Base-by-base conservation (phyloP, 805 yeast genomes). In the Cyberlindnera euphorbiae region DNA sequence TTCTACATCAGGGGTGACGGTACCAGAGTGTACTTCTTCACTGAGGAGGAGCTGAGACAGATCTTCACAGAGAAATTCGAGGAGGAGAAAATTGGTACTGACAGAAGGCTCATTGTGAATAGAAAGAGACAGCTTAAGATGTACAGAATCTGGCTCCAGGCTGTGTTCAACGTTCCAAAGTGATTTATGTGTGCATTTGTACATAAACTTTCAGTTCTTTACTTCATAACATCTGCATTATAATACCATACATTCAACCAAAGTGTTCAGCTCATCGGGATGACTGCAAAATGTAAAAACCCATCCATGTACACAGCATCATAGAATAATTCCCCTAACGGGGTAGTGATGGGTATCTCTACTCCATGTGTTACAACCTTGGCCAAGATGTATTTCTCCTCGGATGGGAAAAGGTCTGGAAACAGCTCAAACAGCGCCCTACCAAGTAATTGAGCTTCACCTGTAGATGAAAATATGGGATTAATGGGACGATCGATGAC, bases 1-100 rank as follows among this genome's bases (percentile, higher is more conserved):
- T 93, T 93, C 55, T 93, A 93, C 60, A 87, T 89, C 26, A 76
- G 98, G 53, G 98, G 98, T 26, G 98, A 93, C 58, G 98, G 98
- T 32, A 93, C 98, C 0, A 71, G 98, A 49, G 98, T 93, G 10
- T 93, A 93, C 59, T 93, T 93, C 64, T 93, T 93, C 66, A 86
- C 96, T 2, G 97, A 90, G 56, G 95, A 90, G 41, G 96, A 93
- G 62, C 61, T 90, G 39, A 68, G 84, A 43, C 65, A 72, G 30
- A 83, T 90, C 4, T 93, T 90, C 57, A 71, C 79, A 12, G 53
- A 60, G 18, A 66, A 69, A 6, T 87, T 90, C 52, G 58, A 54
- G n/a, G 90, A 84, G 45, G 73, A 67, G 26, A 81, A 73, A 56
- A 81, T 93, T 27, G 97, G 85, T 2, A 83, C 95, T 1, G 98